Conservation (phyloP, 2,329 filamentous ascomycete genomes). For the Colletotrichum graminicola region DNA sequence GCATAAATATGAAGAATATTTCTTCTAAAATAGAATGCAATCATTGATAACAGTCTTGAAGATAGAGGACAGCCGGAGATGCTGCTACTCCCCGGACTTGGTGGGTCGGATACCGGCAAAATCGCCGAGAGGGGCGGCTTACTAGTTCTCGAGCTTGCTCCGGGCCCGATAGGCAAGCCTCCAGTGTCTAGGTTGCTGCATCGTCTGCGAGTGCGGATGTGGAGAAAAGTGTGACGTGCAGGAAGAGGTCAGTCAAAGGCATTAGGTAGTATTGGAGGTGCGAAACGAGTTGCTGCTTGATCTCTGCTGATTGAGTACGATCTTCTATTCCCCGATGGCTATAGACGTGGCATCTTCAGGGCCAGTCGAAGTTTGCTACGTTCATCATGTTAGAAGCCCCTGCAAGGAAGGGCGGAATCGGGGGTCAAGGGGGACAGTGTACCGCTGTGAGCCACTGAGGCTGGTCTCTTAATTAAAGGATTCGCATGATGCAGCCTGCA, state of each 20-base stretch:
- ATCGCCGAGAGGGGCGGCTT: neutral
- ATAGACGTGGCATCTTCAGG: neutral
- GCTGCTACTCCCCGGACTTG: neutral
- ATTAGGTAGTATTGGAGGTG: neutral
- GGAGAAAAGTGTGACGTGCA: neutral
- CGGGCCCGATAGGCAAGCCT: neutral
- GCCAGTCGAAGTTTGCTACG: neutral
- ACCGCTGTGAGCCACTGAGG: neutral
- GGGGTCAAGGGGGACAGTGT: constrained; percentile 7
- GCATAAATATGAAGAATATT: neutral
- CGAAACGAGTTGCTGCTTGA: neutral
- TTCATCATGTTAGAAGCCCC: neutral
- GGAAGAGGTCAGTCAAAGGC: neutral
- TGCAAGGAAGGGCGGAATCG: neutral
- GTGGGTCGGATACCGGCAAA: neutral
- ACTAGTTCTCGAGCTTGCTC: neutral
- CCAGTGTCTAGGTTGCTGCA: neutral
- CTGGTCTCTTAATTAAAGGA: neutral
- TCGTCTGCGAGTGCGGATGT: neutral
- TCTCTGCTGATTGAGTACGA: neutral
- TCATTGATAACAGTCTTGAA: neutral
- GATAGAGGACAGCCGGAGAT: neutral
- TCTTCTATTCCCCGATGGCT: neutral
- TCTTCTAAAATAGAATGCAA: neutral
- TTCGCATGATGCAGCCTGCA: constrained; percentile 17